Evolutionary conservation across 176 grass and related monocot species (phyloP).

Genomic region (Zoysia japonica): DNA sequence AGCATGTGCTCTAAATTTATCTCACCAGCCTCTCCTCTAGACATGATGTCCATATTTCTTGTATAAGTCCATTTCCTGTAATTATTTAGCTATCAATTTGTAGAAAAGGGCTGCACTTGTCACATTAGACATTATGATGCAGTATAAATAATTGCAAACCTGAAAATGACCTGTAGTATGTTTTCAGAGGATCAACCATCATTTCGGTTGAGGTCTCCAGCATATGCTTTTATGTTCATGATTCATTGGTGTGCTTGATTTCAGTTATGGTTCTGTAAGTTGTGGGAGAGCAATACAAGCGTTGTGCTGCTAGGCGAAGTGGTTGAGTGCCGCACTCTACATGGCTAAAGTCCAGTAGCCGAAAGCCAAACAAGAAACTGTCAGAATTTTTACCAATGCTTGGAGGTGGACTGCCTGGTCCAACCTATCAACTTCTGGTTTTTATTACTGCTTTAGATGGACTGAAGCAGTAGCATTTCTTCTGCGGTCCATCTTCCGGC

Average conservation of each 20-base stretch:
- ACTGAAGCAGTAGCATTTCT: neutral
- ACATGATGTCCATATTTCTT: neutral
- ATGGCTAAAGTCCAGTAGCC: too few relatives aligned
- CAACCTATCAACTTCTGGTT: constrained; percentile 37
- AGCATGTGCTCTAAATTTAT: neutral
- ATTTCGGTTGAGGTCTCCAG: constrained; percentile 5
- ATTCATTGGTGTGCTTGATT: constrained; percentile 20
- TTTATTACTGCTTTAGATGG: constrained; percentile 24
- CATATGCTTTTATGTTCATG: constrained; percentile 14
- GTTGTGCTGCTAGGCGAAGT: too few relatives aligned
- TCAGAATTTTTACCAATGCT: too few relatives aligned
- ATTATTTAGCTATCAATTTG: neutral
- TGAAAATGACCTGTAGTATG: constrained; percentile 5
- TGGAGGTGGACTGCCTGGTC: constrained; percentile 24
- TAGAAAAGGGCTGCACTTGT: neutral
- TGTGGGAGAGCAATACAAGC: too few relatives aligned
- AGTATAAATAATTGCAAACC: neutral
- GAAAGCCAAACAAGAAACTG: too few relatives aligned
- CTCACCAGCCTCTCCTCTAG: neutral
- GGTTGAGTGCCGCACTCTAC: too few relatives aligned
- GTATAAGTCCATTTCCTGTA: neutral
- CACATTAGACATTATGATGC: neutral
- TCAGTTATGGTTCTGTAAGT: constrained; percentile 27
- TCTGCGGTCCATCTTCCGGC: neutral
- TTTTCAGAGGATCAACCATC: neutral